phyloP scores from a whole-genome alignment of 2,329 filamentous ascomycete genomes.

The Pseudocercospora ulei region DNA sequence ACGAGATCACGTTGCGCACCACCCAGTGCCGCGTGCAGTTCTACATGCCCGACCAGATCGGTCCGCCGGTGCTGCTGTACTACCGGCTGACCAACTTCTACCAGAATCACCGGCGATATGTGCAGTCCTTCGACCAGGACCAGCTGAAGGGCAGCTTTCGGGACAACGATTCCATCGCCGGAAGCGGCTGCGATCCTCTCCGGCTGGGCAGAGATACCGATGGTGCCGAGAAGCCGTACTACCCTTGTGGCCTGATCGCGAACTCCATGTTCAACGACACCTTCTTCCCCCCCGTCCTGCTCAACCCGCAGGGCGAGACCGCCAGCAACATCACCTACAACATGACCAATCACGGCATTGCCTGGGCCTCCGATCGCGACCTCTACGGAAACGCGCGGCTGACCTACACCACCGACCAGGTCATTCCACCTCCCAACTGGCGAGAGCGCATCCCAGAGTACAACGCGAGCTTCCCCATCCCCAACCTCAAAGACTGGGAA shows the following conservation, averaged over 20 bases:
- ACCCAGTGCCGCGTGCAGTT: constrained; percentile 65
- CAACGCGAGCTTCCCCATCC: constrained; percentile 60
- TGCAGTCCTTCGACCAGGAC: constrained; percentile 72
- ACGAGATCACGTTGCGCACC: constrained; percentile 29
- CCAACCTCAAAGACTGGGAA: constrained; percentile 64
- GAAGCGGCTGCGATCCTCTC: constrained; percentile 68
- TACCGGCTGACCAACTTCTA: constrained; percentile 97
- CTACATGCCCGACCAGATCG: constrained; percentile 66
- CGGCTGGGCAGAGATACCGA: constrained; percentile 29
- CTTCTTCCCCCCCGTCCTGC: constrained; percentile 55
- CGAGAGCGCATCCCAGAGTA: constrained; percentile 53
- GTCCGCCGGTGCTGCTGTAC: constrained; percentile 79
- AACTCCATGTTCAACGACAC: constrained; percentile 97
- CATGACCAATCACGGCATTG: constrained; percentile 71
- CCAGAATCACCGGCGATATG: constrained; percentile 95
- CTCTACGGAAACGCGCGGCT: constrained; percentile 66
- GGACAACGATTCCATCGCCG: constrained; percentile 50
- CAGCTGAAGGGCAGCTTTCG: constrained; percentile 69
- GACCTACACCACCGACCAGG: constrained; percentile 45
- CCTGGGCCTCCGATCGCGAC: constrained; percentile 73
- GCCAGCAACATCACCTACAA: constrained; percentile 49
- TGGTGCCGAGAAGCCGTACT: constrained; percentile 58
- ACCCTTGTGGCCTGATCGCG: constrained; percentile 89
- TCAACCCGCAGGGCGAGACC: constrained; percentile 44
- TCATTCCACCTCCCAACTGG: constrained; percentile 86